Evolutionary conservation across 805 yeast genomes (phyloP).

Genomic region (Kodamaea fukazawae): DNA sequence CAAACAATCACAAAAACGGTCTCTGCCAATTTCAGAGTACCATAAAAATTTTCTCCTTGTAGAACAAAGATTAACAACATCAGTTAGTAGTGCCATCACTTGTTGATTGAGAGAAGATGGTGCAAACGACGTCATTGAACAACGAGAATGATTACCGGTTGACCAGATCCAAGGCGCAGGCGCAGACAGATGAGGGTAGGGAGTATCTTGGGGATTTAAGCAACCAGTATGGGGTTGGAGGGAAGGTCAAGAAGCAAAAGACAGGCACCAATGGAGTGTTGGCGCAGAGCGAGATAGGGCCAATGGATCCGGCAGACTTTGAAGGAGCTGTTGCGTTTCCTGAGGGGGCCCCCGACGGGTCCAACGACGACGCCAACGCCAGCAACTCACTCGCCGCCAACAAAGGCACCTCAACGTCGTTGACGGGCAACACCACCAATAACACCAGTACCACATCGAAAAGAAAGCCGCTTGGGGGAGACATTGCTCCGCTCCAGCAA

Average conservation of each 20-base stretch:
- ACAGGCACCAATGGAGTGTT: background rate
- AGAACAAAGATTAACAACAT: background rate
- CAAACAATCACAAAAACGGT: too few species aligned
- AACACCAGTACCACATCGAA: slow-evolving; percentile 9
- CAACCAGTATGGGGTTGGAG: slow-evolving; percentile 27
- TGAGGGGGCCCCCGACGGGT: too few species aligned
- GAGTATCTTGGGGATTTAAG: slow-evolving; percentile 39
- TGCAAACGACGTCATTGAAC: slow-evolving; percentile 17
- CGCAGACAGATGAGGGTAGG: slow-evolving; percentile 14
- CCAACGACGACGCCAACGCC: too few species aligned
- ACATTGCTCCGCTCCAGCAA: slow-evolving; percentile 29
- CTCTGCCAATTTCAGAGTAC: background rate
- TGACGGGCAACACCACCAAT: background rate
- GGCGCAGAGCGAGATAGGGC: background rate
- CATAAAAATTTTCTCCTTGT: background rate
- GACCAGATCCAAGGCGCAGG: slow-evolving; percentile 27
- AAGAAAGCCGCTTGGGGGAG: slow-evolving; percentile 37
- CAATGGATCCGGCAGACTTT: background rate
- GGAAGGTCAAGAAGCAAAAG: slow-evolving; percentile 3
- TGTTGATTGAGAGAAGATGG: slow-evolving; percentile 9
- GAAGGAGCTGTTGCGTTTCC: too few species aligned
- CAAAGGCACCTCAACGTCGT: background rate
- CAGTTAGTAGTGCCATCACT: background rate
- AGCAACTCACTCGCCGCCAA: slow-evolving; percentile 1
- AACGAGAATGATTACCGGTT: slow-evolving; percentile 42